Percentiles rank a stretch among this genome's conserved stretches.
phyloP scores from a whole-genome alignment of 2,329 filamentous ascomycete genomes.

The Monilinia laxa region DNA sequence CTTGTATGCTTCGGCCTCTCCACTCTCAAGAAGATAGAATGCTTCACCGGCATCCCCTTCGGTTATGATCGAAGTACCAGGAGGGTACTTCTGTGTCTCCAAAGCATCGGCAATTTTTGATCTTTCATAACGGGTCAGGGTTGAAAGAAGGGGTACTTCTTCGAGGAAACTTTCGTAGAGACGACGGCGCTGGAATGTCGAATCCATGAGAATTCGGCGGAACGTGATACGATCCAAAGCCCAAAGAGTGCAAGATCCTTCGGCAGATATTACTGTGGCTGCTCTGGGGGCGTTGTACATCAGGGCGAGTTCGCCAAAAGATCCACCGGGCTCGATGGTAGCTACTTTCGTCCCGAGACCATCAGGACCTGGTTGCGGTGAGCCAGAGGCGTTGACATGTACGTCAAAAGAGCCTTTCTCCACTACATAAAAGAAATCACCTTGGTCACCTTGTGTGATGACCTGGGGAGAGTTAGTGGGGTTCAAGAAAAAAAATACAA shows the following conservation, averaged over 20 bases:
- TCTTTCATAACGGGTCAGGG: conserved; percentile 86
- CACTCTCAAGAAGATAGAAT: conserved; percentile 87
- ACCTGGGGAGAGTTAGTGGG: conserved; percentile 55
- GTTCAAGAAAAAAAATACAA: conserved; percentile 2
- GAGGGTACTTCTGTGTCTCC: conserved; percentile 81
- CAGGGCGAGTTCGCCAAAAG: conserved; percentile 92
- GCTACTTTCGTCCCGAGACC: conserved; percentile 83
- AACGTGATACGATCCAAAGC: conserved; percentile 94
- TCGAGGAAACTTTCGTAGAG: conserved; percentile 98
- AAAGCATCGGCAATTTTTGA: conserved; percentile 97
- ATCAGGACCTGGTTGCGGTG: conserved; percentile 74
- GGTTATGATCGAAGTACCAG: conserved; percentile 79
- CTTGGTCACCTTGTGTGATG: conserved; percentile 91
- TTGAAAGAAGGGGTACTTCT: conserved; percentile 82
- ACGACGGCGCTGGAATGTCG: conserved; percentile 88
- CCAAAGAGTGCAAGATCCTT: conserved; percentile 80
- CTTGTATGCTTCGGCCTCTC: conserved; percentile 85
- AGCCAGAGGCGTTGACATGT: conserved; percentile 77
- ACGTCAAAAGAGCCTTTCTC: conserved; percentile 90
- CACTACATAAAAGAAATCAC: conserved; percentile 97
- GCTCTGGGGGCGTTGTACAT: conserved; percentile 99
- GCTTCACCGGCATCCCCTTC: conserved; percentile 90
- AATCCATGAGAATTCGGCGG: conserved; percentile 97
- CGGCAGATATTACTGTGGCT: conserved; percentile 84
- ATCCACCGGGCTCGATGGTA: conserved; percentile 81